Evolutionary conservation across 2,329 filamentous ascomycete genomes (phyloP), one percentile per base, ranked within the genome.

Genomic region (Aureobasidium lini): DNA sequence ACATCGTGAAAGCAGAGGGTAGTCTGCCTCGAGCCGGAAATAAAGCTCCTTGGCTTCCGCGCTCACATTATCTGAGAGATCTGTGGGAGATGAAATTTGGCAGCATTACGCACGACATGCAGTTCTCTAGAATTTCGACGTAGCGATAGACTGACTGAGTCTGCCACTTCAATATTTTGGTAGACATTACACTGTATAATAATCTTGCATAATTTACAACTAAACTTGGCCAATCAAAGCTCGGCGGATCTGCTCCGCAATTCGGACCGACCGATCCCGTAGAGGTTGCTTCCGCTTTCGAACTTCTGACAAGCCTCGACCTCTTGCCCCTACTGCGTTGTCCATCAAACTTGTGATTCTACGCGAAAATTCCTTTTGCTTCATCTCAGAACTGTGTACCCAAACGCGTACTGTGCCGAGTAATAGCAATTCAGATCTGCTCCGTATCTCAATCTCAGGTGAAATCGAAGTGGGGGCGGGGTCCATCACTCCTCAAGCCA

Each of bases 1-100:
- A 84, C 64, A 63, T 84, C 2, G 74, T 75, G 63, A 73, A 72
- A 36, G 76, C 72, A 2, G 62, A 67, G 28, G 66, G 66, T 6
- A 63, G 68, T 6, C 67, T 83, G 50, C 82, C 82, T 0, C 79
- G 77, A 62, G 76, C 73, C 1, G 80, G 79, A 2, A 69, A 71
- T 11, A 65, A 65, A 6, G 76, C 74, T 0, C 73, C 75, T 15
- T 80, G 77, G 77, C 64, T 67, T 63, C 70, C 75, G 31, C 66
- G 77, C 48, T 71, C 70, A 32, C 75, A 74, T 61, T 80, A 78
- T 54, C 72, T 76, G 40, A 64, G 65, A 62, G 77, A 80, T 66
- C 70, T 72, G 9, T 73, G 74, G 67, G 72, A 70, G 61, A 73
- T 74, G 13, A 73, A 71, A 64, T 72, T 69, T 64, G 75, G 73